These are phyloP conservation scores for Rhodotorula sp. DNA, from an alignment of 1,284 basidiomycete species.

Conservation along the genomic window DNA sequence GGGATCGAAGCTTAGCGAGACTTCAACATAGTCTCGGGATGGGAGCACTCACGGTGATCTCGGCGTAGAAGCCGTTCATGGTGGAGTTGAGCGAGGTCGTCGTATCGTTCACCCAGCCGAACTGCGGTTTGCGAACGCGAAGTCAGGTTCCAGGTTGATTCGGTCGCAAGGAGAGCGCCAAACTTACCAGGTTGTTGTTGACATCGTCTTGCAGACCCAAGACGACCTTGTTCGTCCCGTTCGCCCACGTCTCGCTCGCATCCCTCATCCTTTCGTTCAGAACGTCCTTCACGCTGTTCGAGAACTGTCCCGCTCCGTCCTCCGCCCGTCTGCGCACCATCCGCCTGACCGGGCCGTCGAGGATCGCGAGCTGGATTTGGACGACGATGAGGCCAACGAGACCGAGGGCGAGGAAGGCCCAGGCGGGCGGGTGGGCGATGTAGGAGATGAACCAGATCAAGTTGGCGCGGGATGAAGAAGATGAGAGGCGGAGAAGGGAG, in stretches of 20 bases:
- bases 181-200: constrained; percentile 65
- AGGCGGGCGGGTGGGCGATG: constrained; percentile 81
- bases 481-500: constrained; percentile 53
- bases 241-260: constrained; percentile 73
- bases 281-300: constrained; percentile 66
- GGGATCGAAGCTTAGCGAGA: too few species aligned
- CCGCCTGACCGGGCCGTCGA: constrained; percentile 42
- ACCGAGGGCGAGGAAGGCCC: constrained; percentile 85
- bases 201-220: constrained; percentile 67
- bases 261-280: constrained; percentile 70
- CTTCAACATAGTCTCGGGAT: neutral
- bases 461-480: constrained; percentile 58
- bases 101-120: constrained; percentile 92
- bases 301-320: constrained; percentile 58
- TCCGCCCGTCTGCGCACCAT: constrained; percentile 25
- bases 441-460: constrained; percentile 82
- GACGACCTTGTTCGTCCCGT: constrained; percentile 69
- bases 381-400: constrained; percentile 86
- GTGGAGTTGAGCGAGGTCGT: constrained; percentile 75
- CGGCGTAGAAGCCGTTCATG: constrained; percentile 54
- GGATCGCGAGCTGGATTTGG: constrained; percentile 71
- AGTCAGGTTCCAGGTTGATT: neutral
- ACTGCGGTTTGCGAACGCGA: constrained; percentile 47
- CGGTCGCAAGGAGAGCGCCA: neutral
- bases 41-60: constrained; percentile 45